phyloP scores from a whole-genome alignment of 371 early-diverging fungal species.

The Chytridium lagenaria region DNA sequence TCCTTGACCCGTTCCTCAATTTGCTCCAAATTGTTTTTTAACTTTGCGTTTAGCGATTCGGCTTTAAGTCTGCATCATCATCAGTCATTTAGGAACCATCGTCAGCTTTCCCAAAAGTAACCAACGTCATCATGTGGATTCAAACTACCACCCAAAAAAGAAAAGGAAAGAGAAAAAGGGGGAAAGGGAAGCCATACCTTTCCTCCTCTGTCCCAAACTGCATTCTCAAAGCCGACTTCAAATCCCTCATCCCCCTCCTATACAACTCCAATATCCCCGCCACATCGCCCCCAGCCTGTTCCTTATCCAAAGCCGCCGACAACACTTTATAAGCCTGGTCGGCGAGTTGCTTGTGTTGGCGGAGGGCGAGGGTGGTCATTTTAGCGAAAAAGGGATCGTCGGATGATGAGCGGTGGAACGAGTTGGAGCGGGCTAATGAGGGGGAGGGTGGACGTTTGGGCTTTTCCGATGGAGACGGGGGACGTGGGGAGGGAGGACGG shows the following conservation, averaged over 20 bases:
- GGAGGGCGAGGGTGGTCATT: slow-evolving; percentile 20
- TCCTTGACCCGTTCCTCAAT: slow-evolving; percentile 48
- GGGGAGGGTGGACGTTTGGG: not conserved
- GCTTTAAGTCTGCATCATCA: slow-evolving; percentile 50
- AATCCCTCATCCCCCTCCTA: slow-evolving; percentile 40
- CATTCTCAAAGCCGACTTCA: slow-evolving; percentile 43
- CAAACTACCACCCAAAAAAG: not conserved
- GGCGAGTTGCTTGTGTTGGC: slow-evolving; percentile 48
- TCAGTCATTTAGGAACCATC: no score
- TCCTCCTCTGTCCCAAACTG: slow-evolving; percentile 37
- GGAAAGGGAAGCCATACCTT: slow-evolving; percentile 13
- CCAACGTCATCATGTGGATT: no score
- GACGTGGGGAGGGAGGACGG: not conserved
- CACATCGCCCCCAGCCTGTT: slow-evolving; percentile 40
- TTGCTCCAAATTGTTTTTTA: slow-evolving; percentile 49
- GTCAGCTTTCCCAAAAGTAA: no score
- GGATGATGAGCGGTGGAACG: slow-evolving; percentile 1
- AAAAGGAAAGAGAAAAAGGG: not conserved
- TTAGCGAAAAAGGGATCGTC: not conserved
- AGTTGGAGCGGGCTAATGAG: not conserved
- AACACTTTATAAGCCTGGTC: slow-evolving; percentile 46
- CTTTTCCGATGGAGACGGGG: not conserved
- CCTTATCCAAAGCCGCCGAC: slow-evolving; percentile 47
- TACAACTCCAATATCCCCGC: slow-evolving; percentile 44
- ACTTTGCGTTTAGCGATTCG: slow-evolving; percentile 51